phyloP scores from a whole-genome alignment of 2,329 filamentous ascomycete species.

The Penicillium sp. region DNA sequence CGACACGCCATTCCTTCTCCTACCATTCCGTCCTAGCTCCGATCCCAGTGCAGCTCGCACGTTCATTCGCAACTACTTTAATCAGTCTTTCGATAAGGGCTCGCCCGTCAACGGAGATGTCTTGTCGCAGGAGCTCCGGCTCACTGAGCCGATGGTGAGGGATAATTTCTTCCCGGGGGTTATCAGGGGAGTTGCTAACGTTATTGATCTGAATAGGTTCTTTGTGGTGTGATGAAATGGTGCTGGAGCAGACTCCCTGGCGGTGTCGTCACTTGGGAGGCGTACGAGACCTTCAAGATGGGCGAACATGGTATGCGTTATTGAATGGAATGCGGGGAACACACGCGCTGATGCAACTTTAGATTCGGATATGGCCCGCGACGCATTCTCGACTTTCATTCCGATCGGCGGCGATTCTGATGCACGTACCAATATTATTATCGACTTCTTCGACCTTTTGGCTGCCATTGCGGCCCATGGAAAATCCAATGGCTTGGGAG shows the following conservation, averaged over 20 bases:
- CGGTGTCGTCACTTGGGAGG: conserved; percentile 94
- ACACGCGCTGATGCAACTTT: conserved; percentile 26
- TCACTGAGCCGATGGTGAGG: conserved; percentile 89
- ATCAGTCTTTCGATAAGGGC: conserved; percentile 61
- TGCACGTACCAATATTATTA: conserved; percentile 82
- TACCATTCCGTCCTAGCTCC: conserved; percentile 90
- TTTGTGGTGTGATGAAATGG: conserved; percentile 95
- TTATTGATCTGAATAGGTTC: conserved; percentile 59
- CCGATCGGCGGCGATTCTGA: conserved; percentile 88
- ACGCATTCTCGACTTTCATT: conserved; percentile 95
- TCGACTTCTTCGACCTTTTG: conserved; percentile 93
- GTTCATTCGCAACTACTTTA: conserved; percentile 92
- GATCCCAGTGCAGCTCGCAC: conserved; percentile 89
- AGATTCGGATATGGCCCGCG: conserved; percentile 89
- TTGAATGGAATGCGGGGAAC: conserved; percentile 3
- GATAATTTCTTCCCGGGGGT: background rate
- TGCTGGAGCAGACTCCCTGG: conserved; percentile 92
- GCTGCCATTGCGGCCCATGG: conserved; percentile 88
- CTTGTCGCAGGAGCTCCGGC: conserved; percentile 80
- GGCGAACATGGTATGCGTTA: conserved; percentile 74
- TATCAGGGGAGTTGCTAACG: background rate
- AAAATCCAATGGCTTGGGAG: conserved; percentile 89
- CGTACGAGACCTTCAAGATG: conserved; percentile 92
- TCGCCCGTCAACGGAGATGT: conserved; percentile 62
- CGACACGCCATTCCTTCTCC: conserved; percentile 85